phyloP scores from a whole-genome alignment of 257 asterid species.

The Lithospermum erythrorhizon region DNA sequence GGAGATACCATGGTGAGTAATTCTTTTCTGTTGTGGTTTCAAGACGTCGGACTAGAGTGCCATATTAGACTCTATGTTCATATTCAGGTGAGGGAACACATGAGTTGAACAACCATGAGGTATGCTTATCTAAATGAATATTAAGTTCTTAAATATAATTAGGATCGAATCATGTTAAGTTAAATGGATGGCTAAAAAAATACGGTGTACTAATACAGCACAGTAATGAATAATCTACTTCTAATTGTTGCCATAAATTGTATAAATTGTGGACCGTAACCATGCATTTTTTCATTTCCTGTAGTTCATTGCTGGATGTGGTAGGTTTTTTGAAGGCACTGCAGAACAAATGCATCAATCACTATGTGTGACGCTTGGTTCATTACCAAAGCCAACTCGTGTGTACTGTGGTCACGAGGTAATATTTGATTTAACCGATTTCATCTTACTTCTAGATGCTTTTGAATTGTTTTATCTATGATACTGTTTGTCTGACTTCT shows the following conservation, averaged over 20 bases:
- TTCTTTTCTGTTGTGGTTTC: constrained; percentile 2
- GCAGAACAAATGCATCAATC: constrained; percentile 94
- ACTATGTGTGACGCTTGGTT: constrained; percentile 68
- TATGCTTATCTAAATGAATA: background rate
- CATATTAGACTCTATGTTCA: background rate
- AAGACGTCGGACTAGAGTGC: background rate
- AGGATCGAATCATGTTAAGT: no score
- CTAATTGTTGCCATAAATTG: background rate
- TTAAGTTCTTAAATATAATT: no score
- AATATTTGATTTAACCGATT: constrained; percentile 4
- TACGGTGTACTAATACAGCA: background rate
- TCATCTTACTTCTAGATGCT: background rate
- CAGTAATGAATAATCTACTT: background rate
- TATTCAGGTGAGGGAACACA: background rate
- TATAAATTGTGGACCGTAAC: constrained; percentile 1
- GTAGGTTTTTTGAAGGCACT: constrained; percentile 90
- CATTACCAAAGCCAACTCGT: constrained; percentile 82
- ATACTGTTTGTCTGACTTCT: background rate
- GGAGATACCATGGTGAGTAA: constrained; percentile 88
- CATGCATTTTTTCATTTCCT: constrained; percentile 8
- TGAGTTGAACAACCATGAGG: background rate
- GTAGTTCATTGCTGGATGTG: constrained; percentile 90
- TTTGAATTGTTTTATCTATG: background rate
- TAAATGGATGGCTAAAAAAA: background rate
- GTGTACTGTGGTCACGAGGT: constrained; percentile 98